Percentiles rank a stretch among this genome's conserved stretches.
Conservation (phyloP, 2,329 filamentous ascomycete genomes). For the Fusarium veterinarium region DNA sequence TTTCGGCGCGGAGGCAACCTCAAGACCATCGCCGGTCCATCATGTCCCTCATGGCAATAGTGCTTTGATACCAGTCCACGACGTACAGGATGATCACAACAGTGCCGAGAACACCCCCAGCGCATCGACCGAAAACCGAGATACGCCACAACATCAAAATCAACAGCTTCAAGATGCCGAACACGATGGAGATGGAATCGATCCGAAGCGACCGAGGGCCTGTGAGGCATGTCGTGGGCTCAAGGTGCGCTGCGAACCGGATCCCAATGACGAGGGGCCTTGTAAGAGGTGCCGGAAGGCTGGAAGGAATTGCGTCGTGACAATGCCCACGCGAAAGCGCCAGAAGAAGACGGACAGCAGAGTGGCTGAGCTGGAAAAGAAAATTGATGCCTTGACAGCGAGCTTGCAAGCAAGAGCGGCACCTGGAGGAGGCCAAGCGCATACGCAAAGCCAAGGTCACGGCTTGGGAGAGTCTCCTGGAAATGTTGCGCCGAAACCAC, state of each 20-base stretch:
- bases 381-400: slow-evolving; percentile 89
- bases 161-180: slow-evolving; percentile 36
- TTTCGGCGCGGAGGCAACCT: slow-evolving; percentile 20
- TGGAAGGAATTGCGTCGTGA: slow-evolving; percentile 80
- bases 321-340: slow-evolving; percentile 78
- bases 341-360: slow-evolving; percentile 93
- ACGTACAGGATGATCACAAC: slow-evolving; percentile 21
- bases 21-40: slow-evolving; percentile 31
- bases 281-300: slow-evolving; percentile 85
- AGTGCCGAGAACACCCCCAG: slow-evolving; percentile 36
- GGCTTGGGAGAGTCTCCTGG: slow-evolving; percentile 19
- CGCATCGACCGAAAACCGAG: slow-evolving; percentile 38
- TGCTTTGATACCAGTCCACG: slow-evolving; percentile 24
- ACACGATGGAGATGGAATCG: slow-evolving; percentile 47
- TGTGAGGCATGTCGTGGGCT: slow-evolving; percentile 81
- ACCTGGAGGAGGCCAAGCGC: slow-evolving; percentile 26
- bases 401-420: slow-evolving; percentile 72
- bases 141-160: slow-evolving; percentile 17
- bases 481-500: slow-evolving; percentile 11
- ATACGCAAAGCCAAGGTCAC: slow-evolving; percentile 11
- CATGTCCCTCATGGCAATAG: slow-evolving; percentile 20
- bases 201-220: slow-evolving; percentile 75
- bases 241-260: slow-evolving; percentile 88
- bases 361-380: slow-evolving; percentile 90
- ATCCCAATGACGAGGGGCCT: slow-evolving; percentile 71